phyloP scores from a whole-genome alignment of 1,139 yeast species.

The Blastobotrys persicus region DNA sequence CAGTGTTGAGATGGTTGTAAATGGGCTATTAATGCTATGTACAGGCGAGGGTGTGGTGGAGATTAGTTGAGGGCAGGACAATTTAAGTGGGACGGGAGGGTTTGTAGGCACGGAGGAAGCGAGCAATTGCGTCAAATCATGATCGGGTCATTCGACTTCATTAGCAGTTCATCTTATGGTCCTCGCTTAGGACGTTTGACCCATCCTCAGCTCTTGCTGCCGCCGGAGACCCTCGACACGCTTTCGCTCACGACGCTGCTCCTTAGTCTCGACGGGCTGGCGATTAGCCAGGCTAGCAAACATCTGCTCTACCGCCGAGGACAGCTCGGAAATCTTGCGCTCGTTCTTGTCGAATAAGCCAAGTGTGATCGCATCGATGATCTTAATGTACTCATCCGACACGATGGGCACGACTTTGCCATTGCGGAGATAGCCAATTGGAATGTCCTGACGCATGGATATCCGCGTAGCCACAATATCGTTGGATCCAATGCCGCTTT shows the following conservation, averaged over 20 bases:
- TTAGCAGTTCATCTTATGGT: neutral
- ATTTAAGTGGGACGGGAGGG: too few species aligned
- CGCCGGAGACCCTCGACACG: constrained; percentile 57
- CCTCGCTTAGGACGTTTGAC: neutral
- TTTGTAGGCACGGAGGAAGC: too few species aligned
- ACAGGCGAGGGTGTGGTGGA: too few species aligned
- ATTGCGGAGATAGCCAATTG: constrained; percentile 54
- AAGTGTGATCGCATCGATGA: constrained; percentile 46
- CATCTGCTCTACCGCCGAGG: constrained; percentile 43
- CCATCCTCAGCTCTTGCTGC: constrained; percentile 8
- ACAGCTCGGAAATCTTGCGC: constrained; percentile 51
- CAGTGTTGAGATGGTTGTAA: too few species aligned
- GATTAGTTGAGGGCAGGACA: too few species aligned
- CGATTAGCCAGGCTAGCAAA: constrained; percentile 18
- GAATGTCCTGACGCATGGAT: constrained; percentile 67
- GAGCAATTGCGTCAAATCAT: too few species aligned
- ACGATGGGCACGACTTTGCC: constrained; percentile 43
- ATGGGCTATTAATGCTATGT: too few species aligned
- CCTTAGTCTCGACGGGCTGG: constrained; percentile 44
- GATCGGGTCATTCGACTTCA: too few species aligned
- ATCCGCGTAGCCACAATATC: constrained; percentile 76
- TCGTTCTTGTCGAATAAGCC: constrained; percentile 65
- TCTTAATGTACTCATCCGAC: constrained; percentile 46
- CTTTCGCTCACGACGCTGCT: constrained; percentile 59
- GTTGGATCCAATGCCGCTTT: constrained; percentile 79